Evolutionary conservation across 371 early-diverging fungal genomes (phyloP).

Genomic region (Rhizopus delemar): DNA sequence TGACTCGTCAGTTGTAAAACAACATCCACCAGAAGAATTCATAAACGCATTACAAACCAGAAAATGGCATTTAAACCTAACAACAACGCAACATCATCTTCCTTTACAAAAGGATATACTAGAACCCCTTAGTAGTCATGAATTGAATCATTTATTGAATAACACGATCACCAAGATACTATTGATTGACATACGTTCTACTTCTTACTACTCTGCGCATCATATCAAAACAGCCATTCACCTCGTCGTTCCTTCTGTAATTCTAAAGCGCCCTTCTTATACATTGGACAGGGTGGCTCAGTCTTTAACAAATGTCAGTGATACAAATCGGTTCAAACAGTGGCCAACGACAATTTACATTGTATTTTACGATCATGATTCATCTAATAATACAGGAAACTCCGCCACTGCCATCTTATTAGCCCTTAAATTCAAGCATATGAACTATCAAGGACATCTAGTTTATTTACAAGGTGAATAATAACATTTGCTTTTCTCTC

Average conservation of each 20-base stretch:
- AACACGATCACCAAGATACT: conserved; percentile 15
- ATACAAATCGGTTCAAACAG: conserved; percentile 27
- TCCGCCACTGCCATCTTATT: conserved; percentile 34
- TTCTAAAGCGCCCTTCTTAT: conserved; percentile 50
- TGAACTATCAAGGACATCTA: conserved; percentile 19
- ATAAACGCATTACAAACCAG: conserved; percentile 23
- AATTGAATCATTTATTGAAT: conserved; percentile 10
- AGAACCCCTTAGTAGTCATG: conserved; percentile 11
- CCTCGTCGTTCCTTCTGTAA: conserved; percentile 49
- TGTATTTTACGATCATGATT: conserved; percentile 51
- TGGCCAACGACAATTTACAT: conserved; percentile 44
- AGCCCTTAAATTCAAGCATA: conserved; percentile 22
- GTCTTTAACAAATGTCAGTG: conserved; percentile 32
- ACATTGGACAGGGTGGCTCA: conserved; percentile 47
- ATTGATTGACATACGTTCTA: conserved; percentile 53
- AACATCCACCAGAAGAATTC: conserved; percentile 17
- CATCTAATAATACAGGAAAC: conserved; percentile 39
- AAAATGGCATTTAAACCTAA: not conserved
- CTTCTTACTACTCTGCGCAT: conserved; percentile 27
- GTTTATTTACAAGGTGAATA: conserved; percentile 31
- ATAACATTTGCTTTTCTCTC: not conserved
- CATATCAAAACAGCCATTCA: conserved; percentile 45
- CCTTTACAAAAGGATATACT: conserved; percentile 10
- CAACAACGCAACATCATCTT: not conserved
- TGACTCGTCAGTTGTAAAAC: conserved; percentile 1